These are phyloP conservation scores for Phytophthora hybrid DNA, from an alignment of 352 stramenopile species.

Conservation along the genomic window DNA sequence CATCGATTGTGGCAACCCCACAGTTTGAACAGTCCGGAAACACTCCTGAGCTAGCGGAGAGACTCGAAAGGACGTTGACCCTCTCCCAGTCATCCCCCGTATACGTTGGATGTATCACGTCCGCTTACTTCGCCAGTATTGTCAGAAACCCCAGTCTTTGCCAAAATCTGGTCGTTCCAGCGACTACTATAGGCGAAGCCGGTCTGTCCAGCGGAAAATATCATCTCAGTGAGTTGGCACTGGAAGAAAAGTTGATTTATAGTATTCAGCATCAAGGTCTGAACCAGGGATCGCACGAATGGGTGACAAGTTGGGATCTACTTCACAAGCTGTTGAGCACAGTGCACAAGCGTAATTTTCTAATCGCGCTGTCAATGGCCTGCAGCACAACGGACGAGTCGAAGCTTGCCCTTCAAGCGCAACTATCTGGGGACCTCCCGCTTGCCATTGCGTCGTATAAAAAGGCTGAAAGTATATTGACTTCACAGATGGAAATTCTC, in stretches of 20 bases:
- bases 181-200: slow-evolving; percentile 55
- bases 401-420: slow-evolving; percentile 67
- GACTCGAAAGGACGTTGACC: slow-evolving; percentile 31
- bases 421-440: slow-evolving; percentile 75
- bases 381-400: slow-evolving; percentile 66
- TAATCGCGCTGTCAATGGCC: slow-evolving; percentile 62
- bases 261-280: slow-evolving; percentile 20
- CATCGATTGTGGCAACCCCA: slow-evolving; percentile 47
- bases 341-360: slow-evolving; percentile 71
- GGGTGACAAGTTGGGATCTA: slow-evolving; percentile 64
- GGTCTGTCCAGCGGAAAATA: slow-evolving; percentile 69
- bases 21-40: slow-evolving; percentile 42
- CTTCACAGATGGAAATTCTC: too few species aligned
- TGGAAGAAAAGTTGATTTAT: slow-evolving; percentile 75
- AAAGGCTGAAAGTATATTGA: too few species aligned
- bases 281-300: slow-evolving; percentile 26
- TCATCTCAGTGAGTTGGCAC: slow-evolving; percentile 63
- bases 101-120: slow-evolving; percentile 49
- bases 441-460: slow-evolving; percentile 76
- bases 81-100: slow-evolving; percentile 40
- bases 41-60: slow-evolving; percentile 16
- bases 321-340: slow-evolving; percentile 78
- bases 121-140: slow-evolving; percentile 62
- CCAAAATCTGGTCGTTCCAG: slow-evolving; percentile 44
- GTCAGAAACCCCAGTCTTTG: slow-evolving; percentile 41